Base-by-base conservation (phyloP, 2,329 filamentous ascomycete species). In the Penicillium decumbens region DNA sequence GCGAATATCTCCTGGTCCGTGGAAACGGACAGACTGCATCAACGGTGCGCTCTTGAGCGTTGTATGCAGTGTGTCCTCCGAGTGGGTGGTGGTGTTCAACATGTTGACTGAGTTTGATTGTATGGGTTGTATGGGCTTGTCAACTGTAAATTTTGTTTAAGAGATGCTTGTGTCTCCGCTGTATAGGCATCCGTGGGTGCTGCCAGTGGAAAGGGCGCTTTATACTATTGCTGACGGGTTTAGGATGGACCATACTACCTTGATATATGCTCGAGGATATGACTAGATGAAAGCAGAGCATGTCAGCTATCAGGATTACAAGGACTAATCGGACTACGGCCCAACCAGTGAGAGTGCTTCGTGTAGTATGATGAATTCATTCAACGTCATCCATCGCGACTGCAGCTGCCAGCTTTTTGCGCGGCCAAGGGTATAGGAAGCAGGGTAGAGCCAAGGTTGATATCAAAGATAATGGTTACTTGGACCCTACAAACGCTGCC, bases 11-110 rank as follows among this genome's bases (percentile, higher is more conserved):
- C 57, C 53, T 15, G 55, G 51, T 39, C 63, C 65, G 41, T 68
- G 62, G 43, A 64, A 68, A 8, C 65, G 62, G 28, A 66, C 57
- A 3, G 65, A 59, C 29, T 59, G 55, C 64, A 68, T 67, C n/a
- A 37, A 32, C 7, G 47, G 49, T 1, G 49, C 27, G 4, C 43
- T 49, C 24, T 45, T 50, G 5, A 56, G 49, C 2, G 51, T 52
- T 3, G 54, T 51, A n/a, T 42, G 51, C 25, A 45, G 35, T 20
- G 18, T 37, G n/a, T 50, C 38, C 8, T 9, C 46, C 4, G 46
- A 25, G 12, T 47, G 13, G 3, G 24, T 47, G 7, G 50, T 25
- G 25, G 46, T 53, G n/a, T 44, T 47, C 29, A 44, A 23, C 40
- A 53, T 50, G 20, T 27, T 47, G 24, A 28, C 20, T 20, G 23